These are phyloP conservation scores for Ambrosia trifida DNA, from an alignment of 129 eudicot genomes.

Conservation along the genomic window DNA sequence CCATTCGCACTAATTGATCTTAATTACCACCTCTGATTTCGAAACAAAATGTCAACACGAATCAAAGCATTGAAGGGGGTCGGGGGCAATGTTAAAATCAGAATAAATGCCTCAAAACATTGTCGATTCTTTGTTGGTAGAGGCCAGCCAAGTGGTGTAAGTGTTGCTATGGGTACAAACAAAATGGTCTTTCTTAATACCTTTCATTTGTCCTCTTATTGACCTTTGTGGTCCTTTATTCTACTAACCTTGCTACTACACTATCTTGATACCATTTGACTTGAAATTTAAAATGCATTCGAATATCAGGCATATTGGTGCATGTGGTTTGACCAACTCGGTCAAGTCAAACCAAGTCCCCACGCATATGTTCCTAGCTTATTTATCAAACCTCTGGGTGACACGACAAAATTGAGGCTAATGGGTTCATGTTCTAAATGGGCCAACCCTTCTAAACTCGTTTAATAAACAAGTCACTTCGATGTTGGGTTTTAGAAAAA, in stretches of 20 bases:
- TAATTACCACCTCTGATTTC: background rate
- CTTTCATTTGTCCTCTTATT: constrained; percentile 24
- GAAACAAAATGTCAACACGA: background rate
- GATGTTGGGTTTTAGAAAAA: background rate
- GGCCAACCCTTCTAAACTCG: background rate
- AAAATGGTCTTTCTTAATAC: constrained; percentile 31
- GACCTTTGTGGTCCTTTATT: constrained; percentile 33
- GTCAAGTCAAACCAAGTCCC: constrained; percentile 14
- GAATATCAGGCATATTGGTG: constrained; percentile 24
- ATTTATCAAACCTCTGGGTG: background rate
- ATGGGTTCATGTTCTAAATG: background rate
- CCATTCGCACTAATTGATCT: too few relatives aligned
- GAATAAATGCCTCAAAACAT: constrained; percentile 30
- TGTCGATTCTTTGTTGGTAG: constrained; percentile 31
- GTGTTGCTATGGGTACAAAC: constrained; percentile 16
- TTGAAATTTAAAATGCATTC: constrained; percentile 7
- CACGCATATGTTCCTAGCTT: background rate
- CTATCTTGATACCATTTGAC: constrained; percentile 34
- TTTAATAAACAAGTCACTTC: background rate
- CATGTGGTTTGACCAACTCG: constrained; percentile 32
- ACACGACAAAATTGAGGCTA: background rate
- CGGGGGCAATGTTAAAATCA: constrained; percentile 23
- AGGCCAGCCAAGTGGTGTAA: constrained; percentile 8
- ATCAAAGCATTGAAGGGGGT: background rate
- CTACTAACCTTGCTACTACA: constrained; percentile 23